These are phyloP conservation scores for Lichtheimia ramosa DNA, from an alignment of 371 early-diverging fungal species.

Conservation along the genomic window DNA sequence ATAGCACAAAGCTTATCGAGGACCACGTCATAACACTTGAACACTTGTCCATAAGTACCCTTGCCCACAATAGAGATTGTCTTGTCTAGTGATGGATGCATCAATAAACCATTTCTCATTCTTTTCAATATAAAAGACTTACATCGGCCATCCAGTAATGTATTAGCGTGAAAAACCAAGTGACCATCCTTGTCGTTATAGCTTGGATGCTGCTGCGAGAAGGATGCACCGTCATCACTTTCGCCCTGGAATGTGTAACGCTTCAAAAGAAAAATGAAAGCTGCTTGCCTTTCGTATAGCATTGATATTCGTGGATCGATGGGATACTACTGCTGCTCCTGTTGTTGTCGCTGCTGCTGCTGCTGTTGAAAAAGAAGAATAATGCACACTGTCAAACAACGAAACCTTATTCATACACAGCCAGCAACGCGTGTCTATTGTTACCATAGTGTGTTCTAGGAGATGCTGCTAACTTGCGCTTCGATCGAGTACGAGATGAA, in stretches of 20 bases:
- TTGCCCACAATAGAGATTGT: conserved; percentile 88
- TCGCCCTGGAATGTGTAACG: too few species aligned
- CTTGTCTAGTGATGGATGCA: conserved; percentile 54
- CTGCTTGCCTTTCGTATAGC: conserved; percentile 1
- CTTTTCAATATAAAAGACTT: conserved; percentile 22
- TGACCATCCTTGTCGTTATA: conserved; percentile 86
- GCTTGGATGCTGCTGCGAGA: conserved; percentile 4
- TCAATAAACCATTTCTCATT: too few species aligned
- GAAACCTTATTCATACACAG: too few species aligned
- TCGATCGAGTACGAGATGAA: too few species aligned
- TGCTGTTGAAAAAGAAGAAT: too few species aligned
- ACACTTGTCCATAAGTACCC: conserved; percentile 97
- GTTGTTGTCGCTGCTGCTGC: too few species aligned
- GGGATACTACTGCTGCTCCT: not conserved
- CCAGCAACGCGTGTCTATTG: too few species aligned
- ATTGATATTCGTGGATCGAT: too few species aligned
- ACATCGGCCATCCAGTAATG: conserved; percentile 76
- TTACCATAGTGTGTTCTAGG: too few species aligned
- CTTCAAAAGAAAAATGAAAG: too few species aligned
- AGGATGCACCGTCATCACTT: not conserved
- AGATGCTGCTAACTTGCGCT: too few species aligned
- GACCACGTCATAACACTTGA: conserved; percentile 79
- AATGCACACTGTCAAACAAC: too few species aligned
- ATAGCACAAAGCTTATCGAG: conserved; percentile 56
- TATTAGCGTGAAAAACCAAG: conserved; percentile 76